Evolutionary conservation across 1,139 yeast species (phyloP), one percentile per base, ranked within the genome.

Genomic region (Barnettozyma hawaiiensis): DNA sequence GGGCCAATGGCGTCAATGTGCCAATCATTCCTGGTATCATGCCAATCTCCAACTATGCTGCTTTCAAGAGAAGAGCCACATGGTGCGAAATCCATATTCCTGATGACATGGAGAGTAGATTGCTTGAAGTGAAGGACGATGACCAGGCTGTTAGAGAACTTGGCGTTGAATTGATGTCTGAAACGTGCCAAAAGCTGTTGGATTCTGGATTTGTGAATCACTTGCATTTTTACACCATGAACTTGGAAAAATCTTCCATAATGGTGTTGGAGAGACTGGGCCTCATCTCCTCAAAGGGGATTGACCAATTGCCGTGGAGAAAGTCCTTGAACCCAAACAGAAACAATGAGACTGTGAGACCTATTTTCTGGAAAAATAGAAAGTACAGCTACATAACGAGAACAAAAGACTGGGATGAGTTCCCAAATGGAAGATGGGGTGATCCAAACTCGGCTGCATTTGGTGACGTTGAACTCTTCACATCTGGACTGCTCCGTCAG

Each of bases 1-100:
- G 94, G 51, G 78, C 72, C 27, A 71, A 72, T 26, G 97, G 96
- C n/a, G 75, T 92, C 50, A 71, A 71, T 37, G 79, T 85, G 44
- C 97, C 97, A 32, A 85, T 92, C 53, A 84, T 92, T 48, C 98
- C 98, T 1, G 98, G 98, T 21, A 89, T 92, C 63, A 92, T 92
- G 98, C 98, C 98, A 19, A 90, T 92, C 49, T 82, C 96, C 16
- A 87, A 97, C 9, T 90, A 90, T 65, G 86, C 95, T 29, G 81
- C 96, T 4, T 92, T 92, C 60, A 65, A 87, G 51, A 81, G 98
- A 66, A 78, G 98, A 59, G 96, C 97, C 14, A 81, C 79, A 47
- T 92, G 97, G 98, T 87, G 96, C 44, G 83, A 84, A 58, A 81
- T 92, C 53, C 65, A 74, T 33, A 75, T 92, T 50, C 98, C 98